Evolutionary conservation across 345 rosid genomes (phyloP), one percentile per base, ranked within the genome.

Genomic region (Dimocarpus longan): DNA sequence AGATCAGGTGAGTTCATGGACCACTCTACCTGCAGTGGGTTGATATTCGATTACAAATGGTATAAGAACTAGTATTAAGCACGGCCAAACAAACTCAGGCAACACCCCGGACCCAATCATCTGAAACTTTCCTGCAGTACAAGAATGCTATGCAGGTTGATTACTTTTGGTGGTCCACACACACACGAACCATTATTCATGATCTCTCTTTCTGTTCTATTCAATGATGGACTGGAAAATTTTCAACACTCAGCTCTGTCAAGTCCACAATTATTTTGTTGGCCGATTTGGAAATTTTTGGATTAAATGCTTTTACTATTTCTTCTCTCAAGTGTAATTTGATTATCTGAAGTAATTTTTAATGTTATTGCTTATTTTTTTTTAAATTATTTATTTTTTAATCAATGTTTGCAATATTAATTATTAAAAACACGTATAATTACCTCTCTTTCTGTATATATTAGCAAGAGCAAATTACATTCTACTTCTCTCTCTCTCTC

Each of bases 1-100:
- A 56, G 5, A 32, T 37, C 76, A 57, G 67, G 66, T 73, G 76
- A 5, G 48, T 40, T 73, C 43, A 40, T 73, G 76, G 76, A 73
- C 76, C 76, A 73, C 76, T 37, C 66, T 57, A 32, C 46, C 19
- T 22, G 37, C 39, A 16, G 15, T 52, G 5, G 57, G 50, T 7
- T 46, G 11, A 48, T 12, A 39, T 57, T 59, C 59, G 66, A 57
- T 57, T 59, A 6, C 76, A 72, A 18, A 37, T 32, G 19, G 66
- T 72, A 56, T 56, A 56, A 37, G 50, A 71, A 50, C 18, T 32
- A 28, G 26, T 0, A 28, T 12, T 39, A 44, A 37, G 66, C 76
- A 56, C 15, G 72, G 28, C 28, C 57, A 57, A 15, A 37, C 66
- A 73, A 59, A 28, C 26, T 18, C 62, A 71, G 43, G 42, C 13